phyloP scores from a whole-genome alignment of 371 early-diverging fungal species.

The Globomyces sp. region DNA sequence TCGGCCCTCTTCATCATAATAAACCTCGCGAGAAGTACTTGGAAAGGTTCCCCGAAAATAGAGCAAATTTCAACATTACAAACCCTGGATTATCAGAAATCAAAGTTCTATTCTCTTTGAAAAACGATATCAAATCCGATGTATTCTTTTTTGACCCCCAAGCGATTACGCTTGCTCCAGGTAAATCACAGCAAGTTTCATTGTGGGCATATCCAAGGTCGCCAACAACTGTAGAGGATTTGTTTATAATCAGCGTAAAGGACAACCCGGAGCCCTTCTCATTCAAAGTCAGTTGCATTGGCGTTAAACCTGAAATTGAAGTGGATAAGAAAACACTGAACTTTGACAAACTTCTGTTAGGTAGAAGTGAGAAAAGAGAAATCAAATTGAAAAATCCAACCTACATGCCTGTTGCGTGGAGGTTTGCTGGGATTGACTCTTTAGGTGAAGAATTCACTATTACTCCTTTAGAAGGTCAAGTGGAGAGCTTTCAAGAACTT shows the following conservation, averaged over 20 bases:
- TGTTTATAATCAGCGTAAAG: conserved; percentile 48
- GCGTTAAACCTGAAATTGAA: conserved; percentile 58
- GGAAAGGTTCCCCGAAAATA: conserved; percentile 54
- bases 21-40: conserved; percentile 52
- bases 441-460: conserved; percentile 57
- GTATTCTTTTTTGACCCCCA: conserved; percentile 56
- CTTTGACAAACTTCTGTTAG: conserved; percentile 56
- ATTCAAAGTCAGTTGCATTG: conserved; percentile 49
- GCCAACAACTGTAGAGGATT: conserved; percentile 48
- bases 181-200: conserved; percentile 39
- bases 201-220: conserved; percentile 54
- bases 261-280: conserved; percentile 59
- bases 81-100: conserved; percentile 45
- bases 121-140: conserved; percentile 51
- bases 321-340: conserved; percentile 49
- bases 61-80: conserved; percentile 39
- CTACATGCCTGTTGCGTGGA: conserved; percentile 51
- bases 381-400: conserved; percentile 51
- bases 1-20: conserved; percentile 54
- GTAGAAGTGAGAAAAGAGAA: conserved; percentile 48
- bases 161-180: conserved; percentile 40
- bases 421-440: conserved; percentile 48
- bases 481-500: conserved; percentile 44
- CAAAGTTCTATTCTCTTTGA: conserved; percentile 44
- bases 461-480: conserved; percentile 46